Evolutionary conservation across 2,329 filamentous ascomycete genomes (phyloP).

Genomic region (Trichoderma hamatum): DNA sequence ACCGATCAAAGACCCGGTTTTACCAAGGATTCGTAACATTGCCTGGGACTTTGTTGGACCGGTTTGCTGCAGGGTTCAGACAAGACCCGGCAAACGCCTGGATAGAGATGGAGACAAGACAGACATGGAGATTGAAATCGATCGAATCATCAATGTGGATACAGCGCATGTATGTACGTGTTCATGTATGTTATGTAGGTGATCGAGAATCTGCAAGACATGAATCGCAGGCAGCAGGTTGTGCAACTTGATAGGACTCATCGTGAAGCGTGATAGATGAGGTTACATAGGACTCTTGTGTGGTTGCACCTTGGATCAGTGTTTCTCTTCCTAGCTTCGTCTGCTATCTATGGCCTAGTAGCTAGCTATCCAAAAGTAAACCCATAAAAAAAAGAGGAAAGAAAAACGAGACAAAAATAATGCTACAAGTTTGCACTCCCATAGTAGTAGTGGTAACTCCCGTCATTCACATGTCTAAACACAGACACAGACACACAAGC

Average conservation of each 20-base stretch:
- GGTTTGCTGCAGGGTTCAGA: slow-evolving; percentile 8
- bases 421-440: slow-evolving; percentile 3
- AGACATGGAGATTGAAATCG: slow-evolving; percentile 16
- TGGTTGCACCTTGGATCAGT: not conserved
- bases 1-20: not conserved
- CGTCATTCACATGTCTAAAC: not conserved
- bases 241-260: slow-evolving; percentile 13
- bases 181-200: slow-evolving; percentile 3
- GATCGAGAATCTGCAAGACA: not conserved
- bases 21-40: not conserved
- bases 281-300: not conserved
- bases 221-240: not conserved
- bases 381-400: not conserved
- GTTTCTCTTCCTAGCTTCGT: not conserved
- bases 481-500: not conserved
- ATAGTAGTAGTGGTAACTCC: not conserved
- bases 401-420: not conserved
- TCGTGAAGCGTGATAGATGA: not conserved
- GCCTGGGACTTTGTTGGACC: not conserved
- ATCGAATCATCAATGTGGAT: slow-evolving; percentile 9
- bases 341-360: not conserved
- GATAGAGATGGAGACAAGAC: slow-evolving; percentile 7
- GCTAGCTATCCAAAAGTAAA: not conserved
- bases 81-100: not conserved
- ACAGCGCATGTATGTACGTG: not conserved